phyloP scores from a whole-genome alignment of 2,329 filamentous ascomycete species.

The Botrytis aclada region DNA sequence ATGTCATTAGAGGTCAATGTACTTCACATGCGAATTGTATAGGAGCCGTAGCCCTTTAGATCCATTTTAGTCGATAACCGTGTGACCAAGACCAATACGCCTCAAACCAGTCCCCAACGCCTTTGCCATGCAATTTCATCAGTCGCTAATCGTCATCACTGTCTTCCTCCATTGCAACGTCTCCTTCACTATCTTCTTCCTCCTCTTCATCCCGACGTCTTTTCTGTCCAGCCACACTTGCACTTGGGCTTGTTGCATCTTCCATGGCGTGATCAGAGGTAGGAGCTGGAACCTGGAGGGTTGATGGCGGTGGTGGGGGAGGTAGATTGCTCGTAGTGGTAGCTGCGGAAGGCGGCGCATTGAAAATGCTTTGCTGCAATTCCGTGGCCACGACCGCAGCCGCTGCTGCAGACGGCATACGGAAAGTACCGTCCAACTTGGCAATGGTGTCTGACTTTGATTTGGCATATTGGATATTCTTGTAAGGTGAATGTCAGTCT shows the following conservation, averaged over 20 bases:
- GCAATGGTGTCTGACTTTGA: constrained; percentile 83
- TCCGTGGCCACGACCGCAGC: constrained; percentile 64
- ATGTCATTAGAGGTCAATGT: constrained; percentile 14
- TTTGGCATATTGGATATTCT: constrained; percentile 92
- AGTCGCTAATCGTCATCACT: constrained; percentile 35
- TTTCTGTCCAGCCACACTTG: constrained; percentile 59
- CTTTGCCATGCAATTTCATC: constrained; percentile 22
- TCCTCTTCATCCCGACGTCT: constrained; percentile 63
- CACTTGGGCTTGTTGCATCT: constrained; percentile 52
- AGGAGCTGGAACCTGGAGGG: constrained; percentile 46
- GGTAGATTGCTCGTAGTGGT: constrained; percentile 40
- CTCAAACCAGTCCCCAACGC: constrained; percentile 30
- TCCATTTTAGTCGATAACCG: neutral
- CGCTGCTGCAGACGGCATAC: constrained; percentile 58
- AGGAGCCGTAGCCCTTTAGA: constrained; percentile 8
- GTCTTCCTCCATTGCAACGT: constrained; percentile 56
- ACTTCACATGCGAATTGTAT: constrained; percentile 5
- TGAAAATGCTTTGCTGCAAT: constrained; percentile 77
- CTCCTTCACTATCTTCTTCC: constrained; percentile 70
- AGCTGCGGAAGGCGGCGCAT: constrained; percentile 56
- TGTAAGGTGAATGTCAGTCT: constrained; percentile 8
- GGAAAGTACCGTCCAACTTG: constrained; percentile 89
- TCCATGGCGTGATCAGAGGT: constrained; percentile 48
- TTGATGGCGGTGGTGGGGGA: constrained; percentile 42
- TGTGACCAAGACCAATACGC: constrained; percentile 15